phyloP scores from a whole-genome alignment of 2,329 filamentous ascomycete species.

The Ramichloridium luteum region DNA sequence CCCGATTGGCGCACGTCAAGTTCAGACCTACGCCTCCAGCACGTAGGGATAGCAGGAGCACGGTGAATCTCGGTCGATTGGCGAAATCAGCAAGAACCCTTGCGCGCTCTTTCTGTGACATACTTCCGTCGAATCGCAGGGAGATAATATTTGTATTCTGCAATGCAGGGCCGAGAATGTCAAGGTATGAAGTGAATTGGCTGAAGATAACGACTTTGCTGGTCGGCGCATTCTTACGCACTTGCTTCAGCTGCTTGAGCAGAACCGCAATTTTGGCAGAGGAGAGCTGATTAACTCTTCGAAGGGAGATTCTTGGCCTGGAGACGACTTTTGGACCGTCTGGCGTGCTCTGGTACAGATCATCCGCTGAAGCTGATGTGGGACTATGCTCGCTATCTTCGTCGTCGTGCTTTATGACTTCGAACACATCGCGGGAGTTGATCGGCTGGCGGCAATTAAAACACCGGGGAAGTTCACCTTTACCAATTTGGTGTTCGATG shows the following conservation, averaged over 20 bases:
- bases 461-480: conserved; percentile 64
- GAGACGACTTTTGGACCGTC: conserved; percentile 5
- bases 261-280: conserved; percentile 82
- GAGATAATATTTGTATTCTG: conserved; percentile 58
- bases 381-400: conserved; percentile 18
- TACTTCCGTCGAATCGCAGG: conserved; percentile 82
- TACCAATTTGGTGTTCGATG: conserved; percentile 74
- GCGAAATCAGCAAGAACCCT: conserved; percentile 64
- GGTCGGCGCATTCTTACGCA: conserved; percentile 52
- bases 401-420: conserved; percentile 69
- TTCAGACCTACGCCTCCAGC: conserved; percentile 93
- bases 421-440: conserved; percentile 74
- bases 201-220: conserved; percentile 84
- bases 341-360: conserved; percentile 25
- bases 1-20: conserved; percentile 72
- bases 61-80: conserved; percentile 44
- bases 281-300: conserved; percentile 52
- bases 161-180: conserved; percentile 77
- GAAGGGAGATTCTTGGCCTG: conserved; percentile 44
- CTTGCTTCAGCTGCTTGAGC: conserved; percentile 57
- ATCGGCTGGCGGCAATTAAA: conserved; percentile 83
- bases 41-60: conserved; percentile 72
- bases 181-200: conserved; percentile 93
- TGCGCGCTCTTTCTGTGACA: conserved; percentile 74
- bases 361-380: too few relatives aligned